Evolutionary conservation across 257 asterid genomes (phyloP).

Genomic region (Avicennia marina): DNA sequence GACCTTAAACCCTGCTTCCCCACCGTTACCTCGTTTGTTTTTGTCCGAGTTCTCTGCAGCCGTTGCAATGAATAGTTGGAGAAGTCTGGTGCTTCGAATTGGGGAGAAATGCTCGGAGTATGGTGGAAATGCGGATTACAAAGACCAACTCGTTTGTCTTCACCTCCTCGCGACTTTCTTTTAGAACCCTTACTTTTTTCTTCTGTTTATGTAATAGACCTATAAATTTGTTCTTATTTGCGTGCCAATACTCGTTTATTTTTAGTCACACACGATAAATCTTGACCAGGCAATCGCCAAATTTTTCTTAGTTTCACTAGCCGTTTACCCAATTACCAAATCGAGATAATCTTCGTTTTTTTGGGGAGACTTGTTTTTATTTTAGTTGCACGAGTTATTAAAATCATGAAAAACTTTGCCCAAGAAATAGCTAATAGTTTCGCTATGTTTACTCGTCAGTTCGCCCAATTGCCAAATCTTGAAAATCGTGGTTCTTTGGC

Average conservation of each 20-base stretch:
- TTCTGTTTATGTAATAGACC: neutral
- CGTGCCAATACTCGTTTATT: neutral
- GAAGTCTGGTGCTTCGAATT: constrained; percentile 64
- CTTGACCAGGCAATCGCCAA: neutral
- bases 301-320: neutral
- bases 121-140: constrained; percentile 72
- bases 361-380: neutral
- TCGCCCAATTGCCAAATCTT: neutral
- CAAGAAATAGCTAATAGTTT: no score
- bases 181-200: constrained; percentile 33
- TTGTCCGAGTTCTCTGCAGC: no score
- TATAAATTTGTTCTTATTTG: neutral
- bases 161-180: neutral
- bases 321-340: neutral
- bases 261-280: neutral
- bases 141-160: constrained; percentile 79
- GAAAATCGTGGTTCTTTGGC: neutral
- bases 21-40: no score
- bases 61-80: constrained; percentile 79
- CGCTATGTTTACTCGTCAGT: neutral
- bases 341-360: neutral
- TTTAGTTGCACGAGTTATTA: no score
- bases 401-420: no score
- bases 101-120: constrained; percentile 94
- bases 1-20: no score